phyloP scores from a whole-genome alignment of 2,329 filamentous ascomycete genomes.

The Aspergillus puulaauensis region DNA sequence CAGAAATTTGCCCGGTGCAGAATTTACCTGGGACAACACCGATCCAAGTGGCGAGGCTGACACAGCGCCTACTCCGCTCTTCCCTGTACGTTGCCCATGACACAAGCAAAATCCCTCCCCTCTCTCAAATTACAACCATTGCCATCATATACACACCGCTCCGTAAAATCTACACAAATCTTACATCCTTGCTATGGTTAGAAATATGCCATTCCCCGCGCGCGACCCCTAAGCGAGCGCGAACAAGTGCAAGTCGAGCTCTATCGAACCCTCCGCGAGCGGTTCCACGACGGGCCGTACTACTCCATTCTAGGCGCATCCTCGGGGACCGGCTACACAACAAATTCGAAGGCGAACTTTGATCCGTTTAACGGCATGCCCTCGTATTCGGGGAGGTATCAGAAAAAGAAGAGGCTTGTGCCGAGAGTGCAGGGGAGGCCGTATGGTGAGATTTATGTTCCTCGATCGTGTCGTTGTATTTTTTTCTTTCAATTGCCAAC shows the following conservation, averaged over 20 bases:
- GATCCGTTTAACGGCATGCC: constrained; percentile 64
- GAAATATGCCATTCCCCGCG: constrained; percentile 39
- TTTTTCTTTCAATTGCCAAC: not conserved
- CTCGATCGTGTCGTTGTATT: not conserved
- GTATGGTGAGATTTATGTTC: constrained; percentile 50
- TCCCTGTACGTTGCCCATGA: constrained; percentile 40
- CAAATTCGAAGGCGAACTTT: constrained; percentile 48
- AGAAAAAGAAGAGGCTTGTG: constrained; percentile 55
- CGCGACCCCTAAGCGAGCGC: constrained; percentile 30
- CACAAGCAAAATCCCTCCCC: not conserved
- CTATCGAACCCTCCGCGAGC: constrained; percentile 54
- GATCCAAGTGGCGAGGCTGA: constrained; percentile 41
- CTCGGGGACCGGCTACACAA: constrained; percentile 42
- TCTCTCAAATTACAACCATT: not conserved
- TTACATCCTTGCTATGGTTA: constrained; percentile 11
- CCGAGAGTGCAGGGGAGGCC: constrained; percentile 55
- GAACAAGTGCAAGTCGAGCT: constrained; percentile 52
- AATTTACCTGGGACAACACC: constrained; percentile 41
- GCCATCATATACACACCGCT: not conserved
- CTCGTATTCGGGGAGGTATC: constrained; percentile 59
- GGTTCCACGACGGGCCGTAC: constrained; percentile 59
- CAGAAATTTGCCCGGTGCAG: constrained; percentile 40
- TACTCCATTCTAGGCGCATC: constrained; percentile 53
- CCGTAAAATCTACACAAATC: not conserved
- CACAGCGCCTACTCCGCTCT: constrained; percentile 47